Evolutionary conservation across 108 stramenopile genomes (phyloP).

Genomic region (Skeletonema menzelii): DNA sequence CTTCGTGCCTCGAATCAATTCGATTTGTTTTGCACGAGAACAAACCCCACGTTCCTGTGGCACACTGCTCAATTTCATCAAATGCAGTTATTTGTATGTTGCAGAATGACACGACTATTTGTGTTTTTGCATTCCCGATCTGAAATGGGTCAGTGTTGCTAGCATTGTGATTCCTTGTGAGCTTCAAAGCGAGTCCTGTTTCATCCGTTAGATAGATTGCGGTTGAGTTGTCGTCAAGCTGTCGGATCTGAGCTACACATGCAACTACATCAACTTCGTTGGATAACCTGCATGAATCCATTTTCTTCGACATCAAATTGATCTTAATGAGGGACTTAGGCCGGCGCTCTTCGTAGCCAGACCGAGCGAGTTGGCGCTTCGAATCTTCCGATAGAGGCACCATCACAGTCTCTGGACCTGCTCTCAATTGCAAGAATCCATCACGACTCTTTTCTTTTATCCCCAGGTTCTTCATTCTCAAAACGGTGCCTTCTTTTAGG

Average conservation of each 20-base stretch:
- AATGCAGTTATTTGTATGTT: conserved; percentile 60
- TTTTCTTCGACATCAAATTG: conserved; percentile 47
- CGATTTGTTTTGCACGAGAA: conserved; percentile 44
- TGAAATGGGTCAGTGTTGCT: conserved; percentile 26
- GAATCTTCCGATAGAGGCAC: conserved; percentile 15
- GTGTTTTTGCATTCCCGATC: conserved; percentile 20
- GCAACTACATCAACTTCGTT: conserved; percentile 46
- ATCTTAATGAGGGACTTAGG: conserved; percentile 51
- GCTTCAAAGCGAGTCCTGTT: conserved; percentile 40
- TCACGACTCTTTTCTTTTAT: conserved; percentile 46
- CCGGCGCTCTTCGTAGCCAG: conserved; percentile 33
- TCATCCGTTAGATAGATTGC: conserved; percentile 53
- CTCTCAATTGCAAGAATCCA: conserved; percentile 60
- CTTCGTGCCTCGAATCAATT: conserved; percentile 18
- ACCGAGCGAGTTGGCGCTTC: conserved; percentile 18
- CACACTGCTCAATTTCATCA: conserved; percentile 64
- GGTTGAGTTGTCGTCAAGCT: conserved; percentile 12
- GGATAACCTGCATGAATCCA: conserved; percentile 1
- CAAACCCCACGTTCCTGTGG: conserved; percentile 45
- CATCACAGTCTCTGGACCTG: conserved; percentile 56
- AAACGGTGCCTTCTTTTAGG: conserved; percentile 56
- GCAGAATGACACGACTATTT: conserved; percentile 42
- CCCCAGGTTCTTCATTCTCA: conserved; percentile 59
- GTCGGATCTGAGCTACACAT: conserved; percentile 34
- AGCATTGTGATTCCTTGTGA: conserved; percentile 23